Conservation (phyloP, 192 early-diverging fungal species). For the Gigaspora rosea region DNA sequence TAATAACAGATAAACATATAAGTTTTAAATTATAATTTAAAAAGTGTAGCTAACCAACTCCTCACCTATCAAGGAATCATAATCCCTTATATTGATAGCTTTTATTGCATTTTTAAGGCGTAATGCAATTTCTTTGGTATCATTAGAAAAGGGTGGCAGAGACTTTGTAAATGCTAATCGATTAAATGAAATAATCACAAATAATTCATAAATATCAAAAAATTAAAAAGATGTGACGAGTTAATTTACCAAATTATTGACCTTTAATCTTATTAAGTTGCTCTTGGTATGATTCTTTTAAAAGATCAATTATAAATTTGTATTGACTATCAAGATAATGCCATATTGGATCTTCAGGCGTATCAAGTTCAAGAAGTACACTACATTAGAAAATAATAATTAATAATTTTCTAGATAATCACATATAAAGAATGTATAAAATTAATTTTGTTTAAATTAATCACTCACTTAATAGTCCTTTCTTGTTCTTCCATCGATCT, state of each 20-base stretch:
- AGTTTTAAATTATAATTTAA: slow-evolving; percentile 40
- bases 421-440: background rate
- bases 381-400: slow-evolving; percentile 38
- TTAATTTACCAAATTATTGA: background rate
- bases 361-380: slow-evolving; percentile 72
- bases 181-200: slow-evolving; percentile 1
- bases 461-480: slow-evolving; percentile 74
- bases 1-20: slow-evolving; percentile 41
- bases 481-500: slow-evolving; percentile 87
- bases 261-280: slow-evolving; percentile 52
- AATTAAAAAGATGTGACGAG: background rate
- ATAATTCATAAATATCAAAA: background rate
- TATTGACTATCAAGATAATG: slow-evolving; percentile 88
- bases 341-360: slow-evolving; percentile 85
- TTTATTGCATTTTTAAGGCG: slow-evolving; percentile 41
- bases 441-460: background rate
- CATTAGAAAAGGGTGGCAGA: background rate
- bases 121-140: background rate
- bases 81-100: slow-evolving; percentile 45
- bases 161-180: slow-evolving; percentile 18
- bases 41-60: background rate
- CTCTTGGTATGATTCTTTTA: slow-evolving; percentile 67
- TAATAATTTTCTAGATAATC: background rate
- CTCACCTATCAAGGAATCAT: slow-evolving; percentile 32
- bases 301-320: slow-evolving; percentile 78